phyloP scores from a whole-genome alignment of 2,329 filamentous ascomycete genomes.

The Exutisphaerella laricina region DNA sequence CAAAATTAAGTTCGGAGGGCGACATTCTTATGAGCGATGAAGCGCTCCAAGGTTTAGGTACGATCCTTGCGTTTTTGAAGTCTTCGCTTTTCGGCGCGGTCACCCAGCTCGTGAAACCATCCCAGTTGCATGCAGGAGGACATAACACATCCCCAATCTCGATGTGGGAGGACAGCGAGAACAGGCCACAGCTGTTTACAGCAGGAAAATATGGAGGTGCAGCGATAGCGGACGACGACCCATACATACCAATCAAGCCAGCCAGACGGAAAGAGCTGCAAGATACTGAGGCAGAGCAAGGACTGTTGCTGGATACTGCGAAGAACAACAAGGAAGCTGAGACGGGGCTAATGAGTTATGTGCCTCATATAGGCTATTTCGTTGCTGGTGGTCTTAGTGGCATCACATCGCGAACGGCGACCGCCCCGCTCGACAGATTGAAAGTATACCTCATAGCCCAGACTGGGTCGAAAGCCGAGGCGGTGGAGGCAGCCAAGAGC shows the following conservation, averaged over 20 bases:
- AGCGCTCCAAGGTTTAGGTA: conserved; percentile 91
- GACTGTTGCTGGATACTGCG: conserved; percentile 3
- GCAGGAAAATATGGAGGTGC: conserved; percentile 13
- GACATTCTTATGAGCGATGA: conserved; percentile 91
- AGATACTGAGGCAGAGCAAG: conserved; percentile 4
- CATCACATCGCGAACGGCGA: conserved; percentile 89
- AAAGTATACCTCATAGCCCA: conserved; percentile 98
- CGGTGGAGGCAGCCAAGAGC: conserved; percentile 61
- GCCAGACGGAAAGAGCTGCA: conserved; percentile 29
- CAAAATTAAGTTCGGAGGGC: conserved; percentile 87
- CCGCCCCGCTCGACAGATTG: conserved; percentile 89
- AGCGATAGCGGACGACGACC: conserved; percentile 25
- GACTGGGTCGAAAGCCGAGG: conserved; percentile 56
- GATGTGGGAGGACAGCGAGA: conserved; percentile 22
- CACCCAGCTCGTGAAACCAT: conserved; percentile 43
- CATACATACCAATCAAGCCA: conserved; percentile 32
- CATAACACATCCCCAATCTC: conserved; percentile 15
- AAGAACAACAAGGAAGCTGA: conserved; percentile 13
- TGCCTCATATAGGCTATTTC: conserved; percentile 94
- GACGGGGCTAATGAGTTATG: conserved; percentile 51
- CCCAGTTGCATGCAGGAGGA: conserved; percentile 17
- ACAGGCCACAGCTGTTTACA: conserved; percentile 16
- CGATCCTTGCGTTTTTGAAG: conserved; percentile 60
- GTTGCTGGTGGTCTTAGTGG: conserved; percentile 90
- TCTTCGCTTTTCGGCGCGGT: conserved; percentile 71